Base-by-base conservation (phyloP, 441 rosid species). In the Cnidoscolus chayamansa region DNA sequence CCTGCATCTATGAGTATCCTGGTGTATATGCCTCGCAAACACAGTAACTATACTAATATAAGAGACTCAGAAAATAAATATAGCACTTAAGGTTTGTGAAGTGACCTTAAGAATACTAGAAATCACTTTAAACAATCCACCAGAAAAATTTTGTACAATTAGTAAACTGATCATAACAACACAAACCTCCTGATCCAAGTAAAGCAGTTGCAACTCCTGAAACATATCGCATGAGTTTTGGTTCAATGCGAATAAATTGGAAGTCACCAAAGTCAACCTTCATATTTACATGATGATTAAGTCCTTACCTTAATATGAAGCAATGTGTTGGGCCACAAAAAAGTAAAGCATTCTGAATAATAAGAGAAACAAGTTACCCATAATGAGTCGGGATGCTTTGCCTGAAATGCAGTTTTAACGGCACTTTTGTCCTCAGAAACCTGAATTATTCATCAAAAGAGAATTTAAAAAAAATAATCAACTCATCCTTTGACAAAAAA, bases 181-280 rank as follows among this genome's bases (percentile, higher is more conserved):
- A 72, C 76, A 76, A 13, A 94, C 98, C 98, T 89, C 97, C 97
- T 10, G 97, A 91, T 80, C 97, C 91, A 70, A 90, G 85, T 71
- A 88, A 84, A 76, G 98, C 93, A 63, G 97, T 87, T 64, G 97
- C 97, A 66, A 89, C 86, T 61, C 97, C 98, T 49, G 97, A 90
- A 6, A 92, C 94, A 76, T 86, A 94, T 76, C 90, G 83, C 76
- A 91, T 90, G 64, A 81, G 83, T 74, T 84, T 94, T 43, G 97
- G 97, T 81, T 89, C 86, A 20, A 94, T 85, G 25, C 86, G 84
- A 77, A 92, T 63, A 76, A 94, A 92, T 76, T 86, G 88, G 82
- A 92, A 94, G 86, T 94, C 97, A 48, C 93, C 97, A 43, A 94
- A 94, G 78, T 94, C 98, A 83, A 94, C 97, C 98, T 92, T 84